Evolutionary conservation across 2,329 filamentous ascomycete species (phyloP).

Genomic region (Epichloe glyceriae): DNA sequence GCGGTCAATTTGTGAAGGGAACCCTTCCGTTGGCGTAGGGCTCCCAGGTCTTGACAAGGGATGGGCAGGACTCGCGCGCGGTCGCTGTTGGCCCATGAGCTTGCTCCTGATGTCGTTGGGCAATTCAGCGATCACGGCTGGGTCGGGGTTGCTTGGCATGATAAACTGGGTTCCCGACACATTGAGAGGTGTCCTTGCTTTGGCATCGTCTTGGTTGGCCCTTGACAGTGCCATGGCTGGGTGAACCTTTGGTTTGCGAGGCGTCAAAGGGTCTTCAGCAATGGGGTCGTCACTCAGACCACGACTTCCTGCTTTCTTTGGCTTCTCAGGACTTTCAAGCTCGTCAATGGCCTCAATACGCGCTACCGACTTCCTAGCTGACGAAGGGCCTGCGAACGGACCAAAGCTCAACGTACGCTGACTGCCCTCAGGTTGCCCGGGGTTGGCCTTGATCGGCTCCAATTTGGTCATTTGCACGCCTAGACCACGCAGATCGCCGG

Average conservation of each 20-base stretch:
- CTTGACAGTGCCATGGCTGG: constrained; percentile 39
- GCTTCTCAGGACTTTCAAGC: constrained; percentile 21
- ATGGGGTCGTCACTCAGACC: constrained; percentile 36
- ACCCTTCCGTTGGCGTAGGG: constrained; percentile 27
- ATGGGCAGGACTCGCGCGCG: constrained; percentile 10
- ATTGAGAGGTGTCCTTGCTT: constrained; percentile 59
- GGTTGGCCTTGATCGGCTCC: constrained; percentile 55
- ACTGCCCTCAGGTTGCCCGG: constrained; percentile 46
- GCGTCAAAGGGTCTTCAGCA: constrained; percentile 39
- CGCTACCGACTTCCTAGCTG: constrained; percentile 24
- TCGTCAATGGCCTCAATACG: constrained; percentile 40
- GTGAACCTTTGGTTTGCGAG: constrained; percentile 38
- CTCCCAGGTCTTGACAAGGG: constrained; percentile 23
- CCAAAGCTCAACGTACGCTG: constrained; percentile 70
- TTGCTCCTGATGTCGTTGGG: constrained; percentile 71
- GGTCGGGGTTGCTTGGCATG: constrained; percentile 71
- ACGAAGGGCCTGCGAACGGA: constrained; percentile 27
- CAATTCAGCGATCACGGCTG: constrained; percentile 68
- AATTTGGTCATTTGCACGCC: constrained; percentile 91
- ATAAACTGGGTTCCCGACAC: constrained; percentile 83
- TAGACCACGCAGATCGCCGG: constrained; percentile 84
- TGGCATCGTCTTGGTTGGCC: constrained; percentile 34
- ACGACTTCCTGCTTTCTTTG: constrained; percentile 16
- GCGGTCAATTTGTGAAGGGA: constrained; percentile 71
- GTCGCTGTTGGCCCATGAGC: constrained; percentile 50